These are phyloP conservation scores for Casuarina equisetifolia DNA, from an alignment of 306 rosid species.

Conservation along the genomic window DNA sequence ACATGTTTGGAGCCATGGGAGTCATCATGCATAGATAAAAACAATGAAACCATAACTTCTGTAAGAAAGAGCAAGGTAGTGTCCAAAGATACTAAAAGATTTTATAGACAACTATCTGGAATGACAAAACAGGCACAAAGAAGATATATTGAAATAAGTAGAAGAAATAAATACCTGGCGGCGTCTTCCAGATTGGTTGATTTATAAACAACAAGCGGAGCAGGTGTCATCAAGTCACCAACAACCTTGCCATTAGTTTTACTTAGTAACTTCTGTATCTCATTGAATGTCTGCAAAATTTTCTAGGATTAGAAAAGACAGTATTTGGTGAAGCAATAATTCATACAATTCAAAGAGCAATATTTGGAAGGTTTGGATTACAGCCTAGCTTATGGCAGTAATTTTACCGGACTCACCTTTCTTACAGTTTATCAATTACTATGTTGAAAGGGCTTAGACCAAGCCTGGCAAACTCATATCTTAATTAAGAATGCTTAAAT, in stretches of 20 bases:
- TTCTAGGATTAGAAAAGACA: slow-evolving; percentile 37
- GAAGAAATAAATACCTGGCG: slow-evolving; percentile 54
- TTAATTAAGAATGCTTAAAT: no score
- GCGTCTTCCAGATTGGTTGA: slow-evolving; percentile 84
- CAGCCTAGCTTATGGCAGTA: slow-evolving; percentile 2
- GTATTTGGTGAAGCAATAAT: slow-evolving; percentile 9
- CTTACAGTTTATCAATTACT: neutral
- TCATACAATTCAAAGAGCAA: no score
- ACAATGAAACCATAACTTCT: neutral
- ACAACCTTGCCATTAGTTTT: slow-evolving; percentile 92
- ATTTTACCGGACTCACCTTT: neutral
- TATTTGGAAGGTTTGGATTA: neutral
- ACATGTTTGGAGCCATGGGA: neutral
- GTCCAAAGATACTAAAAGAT: no score
- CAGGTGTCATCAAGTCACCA: slow-evolving; percentile 92
- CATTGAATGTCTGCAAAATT: slow-evolving; percentile 75
- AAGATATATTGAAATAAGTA: slow-evolving; percentile 1
- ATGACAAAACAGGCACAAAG: slow-evolving; percentile 4
- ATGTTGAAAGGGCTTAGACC: neutral
- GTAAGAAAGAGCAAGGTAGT: neutral
- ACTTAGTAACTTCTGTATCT: slow-evolving; percentile 77
- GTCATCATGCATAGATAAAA: neutral
- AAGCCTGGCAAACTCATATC: neutral
- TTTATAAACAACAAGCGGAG: slow-evolving; percentile 85
- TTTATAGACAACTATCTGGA: no score